These are phyloP conservation scores for Neocucurbitaria cava DNA, from an alignment of 2,329 filamentous ascomycete species.

Conservation along the genomic window DNA sequence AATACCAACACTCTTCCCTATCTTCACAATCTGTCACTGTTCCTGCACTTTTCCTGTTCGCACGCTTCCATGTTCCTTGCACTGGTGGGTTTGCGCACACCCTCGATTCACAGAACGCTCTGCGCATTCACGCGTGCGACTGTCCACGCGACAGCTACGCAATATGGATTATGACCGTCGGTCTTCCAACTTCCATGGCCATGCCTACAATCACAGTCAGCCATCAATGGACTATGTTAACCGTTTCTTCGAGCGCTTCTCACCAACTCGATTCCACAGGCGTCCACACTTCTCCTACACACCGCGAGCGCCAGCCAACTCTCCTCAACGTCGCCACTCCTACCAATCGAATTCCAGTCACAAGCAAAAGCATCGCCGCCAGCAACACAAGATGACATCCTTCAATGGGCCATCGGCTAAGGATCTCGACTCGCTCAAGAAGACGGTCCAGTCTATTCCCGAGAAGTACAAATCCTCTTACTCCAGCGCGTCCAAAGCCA, in stretches of 20 bases:
- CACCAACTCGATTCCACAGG: not conserved
- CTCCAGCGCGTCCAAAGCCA: constrained; percentile 23
- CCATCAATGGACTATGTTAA: constrained; percentile 17
- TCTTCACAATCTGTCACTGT: not conserved
- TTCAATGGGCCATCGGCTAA: constrained; percentile 38
- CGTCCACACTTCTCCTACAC: not conserved
- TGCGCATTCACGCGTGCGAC: constrained; percentile 5
- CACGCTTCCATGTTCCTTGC: not conserved
- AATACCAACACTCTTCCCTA: not conserved
- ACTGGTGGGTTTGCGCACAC: constrained; percentile 5
- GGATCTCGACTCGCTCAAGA: constrained; percentile 31
- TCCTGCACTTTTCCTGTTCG: not conserved
- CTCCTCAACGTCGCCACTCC: not conserved
- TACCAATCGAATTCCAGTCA: not conserved
- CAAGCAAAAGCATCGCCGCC: constrained; percentile 12
- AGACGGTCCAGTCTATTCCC: constrained; percentile 33
- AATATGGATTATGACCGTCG: constrained; percentile 5
- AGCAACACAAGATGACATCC: constrained; percentile 13
- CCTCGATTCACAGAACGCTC: not conserved
- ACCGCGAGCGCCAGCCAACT: not conserved
- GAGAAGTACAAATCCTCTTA: constrained; percentile 31
- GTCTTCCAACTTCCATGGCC: not conserved
- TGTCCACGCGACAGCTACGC: constrained; percentile 1
- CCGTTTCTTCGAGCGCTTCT: constrained; percentile 12
- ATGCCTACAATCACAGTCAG: not conserved